Base-by-base conservation (phyloP, 2,329 filamentous ascomycete species). In the Trichothecium sympodiale region DNA sequence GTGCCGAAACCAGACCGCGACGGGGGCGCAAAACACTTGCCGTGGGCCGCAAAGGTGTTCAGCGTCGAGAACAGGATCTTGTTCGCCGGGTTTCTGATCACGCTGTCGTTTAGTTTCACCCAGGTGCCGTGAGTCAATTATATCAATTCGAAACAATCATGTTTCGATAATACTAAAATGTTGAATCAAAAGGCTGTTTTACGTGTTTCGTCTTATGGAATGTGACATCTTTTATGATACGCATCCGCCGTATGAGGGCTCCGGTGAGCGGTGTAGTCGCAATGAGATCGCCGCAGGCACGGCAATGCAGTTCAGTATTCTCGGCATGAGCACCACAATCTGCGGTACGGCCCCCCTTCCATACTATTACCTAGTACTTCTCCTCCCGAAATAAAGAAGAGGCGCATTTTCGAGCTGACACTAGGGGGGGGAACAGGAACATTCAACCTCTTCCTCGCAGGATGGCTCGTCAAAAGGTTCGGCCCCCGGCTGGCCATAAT, bases 161-260 rank as follows among this genome's bases (percentile, higher is more conserved):
- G 16, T n/a, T 18, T 28, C 16, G 8, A 6, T 29, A 16, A 14
- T 14, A n/a, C 15, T 6, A 29, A 6, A 29, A 6, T 14, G 28
- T 7, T 29, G n/a, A 6, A 6, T 29, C 13, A 4, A 7, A 10
- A 62, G 65, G 4, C 55, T 70, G 4, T 57, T 81, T 31, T 81
- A 80, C 52, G 75, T 79, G 17, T 83, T 84, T 46, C 75, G 77
- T 38, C 51, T 81, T 2, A 83, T 84, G 78, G 76, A 74, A 34
- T 85, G 80, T 54, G 75, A 84, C 37, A 67, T 71, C 35, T 85
- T 76, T 51, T 85, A 83, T 54, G 59, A 65, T 26, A 60, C 60
- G 3, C 71, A 82, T 46, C 64, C 69, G 10, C 63, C 67, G 0
- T 71, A 60, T 34, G 45, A 56, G 8, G 65, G 63, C 2, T 46